Base-by-base conservation (phyloP, 2,329 filamentous ascomycete species). In the Plenodomus tracheiphilus region DNA sequence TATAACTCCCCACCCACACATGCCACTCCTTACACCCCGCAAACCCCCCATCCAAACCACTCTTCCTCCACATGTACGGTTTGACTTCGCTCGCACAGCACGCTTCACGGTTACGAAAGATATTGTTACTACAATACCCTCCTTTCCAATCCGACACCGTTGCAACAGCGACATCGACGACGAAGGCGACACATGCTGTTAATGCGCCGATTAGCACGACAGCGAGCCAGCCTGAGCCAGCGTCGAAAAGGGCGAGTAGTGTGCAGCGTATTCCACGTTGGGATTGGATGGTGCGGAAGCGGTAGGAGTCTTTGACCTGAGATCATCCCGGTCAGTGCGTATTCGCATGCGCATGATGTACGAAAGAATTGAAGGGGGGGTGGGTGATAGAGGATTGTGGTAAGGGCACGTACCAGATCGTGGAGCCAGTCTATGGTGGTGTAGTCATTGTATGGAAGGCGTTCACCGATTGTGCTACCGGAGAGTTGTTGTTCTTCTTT, bases 351-450 rank as follows among this genome's bases (percentile, higher is more conserved):
- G 4, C 17, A 6, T 28, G 22, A 30, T 8, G 28, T 37, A 18
- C 6, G 9, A 25, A 22, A 19, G 2, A 9, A n/a, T n/a, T 15
- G 4, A 5, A 30, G 18, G 11, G 10, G 10, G 6, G 22, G 15
- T 6, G 34, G 34, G 17, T 30, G 3, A 18, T 30, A n/a, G 10
- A 10, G 22, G 10, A 25, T 25, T 5, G 10, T 6, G 10, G 22
- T 25, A 25, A 25, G 10, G 22, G 15, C n/a, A 40, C 21, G 28
- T 62, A 81, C 79, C 47, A 85, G 65, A 57, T 83, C 81, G 63
- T 83, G 82, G 9, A 85, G 72, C 81, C 81, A 85, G 65, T 85
- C 82, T 48, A 85, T 84, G 1, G 81, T 83, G 7, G 79, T 81
- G 56, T 85, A 85, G 54, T 84, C 79, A 59, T 83, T 84, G 61